phyloP scores from a whole-genome alignment of 2,329 filamentous ascomycete genomes.

The Pseudopithomyces maydicus region DNA sequence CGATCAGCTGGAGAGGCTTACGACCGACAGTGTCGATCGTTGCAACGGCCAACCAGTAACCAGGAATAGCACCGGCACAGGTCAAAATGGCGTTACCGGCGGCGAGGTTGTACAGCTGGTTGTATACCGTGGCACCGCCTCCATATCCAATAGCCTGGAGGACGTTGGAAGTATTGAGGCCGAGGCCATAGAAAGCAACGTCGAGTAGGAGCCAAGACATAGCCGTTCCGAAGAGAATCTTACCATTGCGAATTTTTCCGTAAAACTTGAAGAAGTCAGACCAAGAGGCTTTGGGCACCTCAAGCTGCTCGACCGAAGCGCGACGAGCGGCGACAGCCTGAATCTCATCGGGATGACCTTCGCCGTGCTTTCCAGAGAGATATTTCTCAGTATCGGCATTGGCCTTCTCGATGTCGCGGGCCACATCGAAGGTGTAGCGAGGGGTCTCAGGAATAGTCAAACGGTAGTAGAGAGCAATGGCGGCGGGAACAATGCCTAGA shows the following conservation, averaged over 20 bases:
- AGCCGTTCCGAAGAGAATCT: conserved; percentile 77
- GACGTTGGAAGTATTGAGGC: conserved; percentile 76
- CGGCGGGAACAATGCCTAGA: conserved; percentile 47
- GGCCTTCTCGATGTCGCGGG: conserved; percentile 54
- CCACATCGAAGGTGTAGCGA: conserved; percentile 50
- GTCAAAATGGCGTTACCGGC: conserved; percentile 80
- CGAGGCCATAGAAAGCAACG: conserved; percentile 62
- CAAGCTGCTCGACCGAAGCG: conserved; percentile 60
- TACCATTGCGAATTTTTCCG: conserved; percentile 70
- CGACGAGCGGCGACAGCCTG: conserved; percentile 63
- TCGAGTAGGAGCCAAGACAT: conserved; percentile 74
- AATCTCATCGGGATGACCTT: conserved; percentile 70
- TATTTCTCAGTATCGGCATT: conserved; percentile 77
- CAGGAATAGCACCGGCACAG: conserved; percentile 77
- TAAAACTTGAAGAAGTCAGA: conserved; percentile 75
- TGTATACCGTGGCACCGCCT: conserved; percentile 68
- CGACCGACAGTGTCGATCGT: conserved; percentile 72
- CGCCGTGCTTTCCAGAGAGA: conserved; percentile 64
- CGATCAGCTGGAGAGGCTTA: conserved; percentile 40
- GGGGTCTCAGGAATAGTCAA: conserved; percentile 50
- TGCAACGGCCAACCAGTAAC: conserved; percentile 67
- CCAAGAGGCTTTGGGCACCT: conserved; percentile 73
- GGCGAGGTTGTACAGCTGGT: conserved; percentile 73
- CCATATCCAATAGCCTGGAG: conserved; percentile 71
- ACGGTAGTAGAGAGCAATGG: conserved; percentile 49